phyloP scores from a whole-genome alignment of 768 basidiomycete species.

The Albatrellus ellisii region DNA sequence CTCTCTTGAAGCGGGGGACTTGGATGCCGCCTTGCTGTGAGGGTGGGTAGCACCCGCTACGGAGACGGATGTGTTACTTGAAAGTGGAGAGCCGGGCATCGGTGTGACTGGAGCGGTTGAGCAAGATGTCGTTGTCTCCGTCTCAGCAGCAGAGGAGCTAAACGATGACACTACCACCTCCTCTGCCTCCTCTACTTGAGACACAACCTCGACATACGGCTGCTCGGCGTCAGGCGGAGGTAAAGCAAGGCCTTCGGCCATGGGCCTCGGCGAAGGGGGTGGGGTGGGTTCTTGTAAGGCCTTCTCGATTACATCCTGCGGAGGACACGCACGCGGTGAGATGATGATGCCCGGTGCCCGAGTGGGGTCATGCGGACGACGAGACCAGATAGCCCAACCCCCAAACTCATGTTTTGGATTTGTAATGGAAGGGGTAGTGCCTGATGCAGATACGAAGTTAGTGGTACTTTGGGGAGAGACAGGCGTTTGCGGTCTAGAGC shows the following conservation, averaged over 20 bases:
- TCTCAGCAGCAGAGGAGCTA: conserved; percentile 33
- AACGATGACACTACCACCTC: conserved; percentile 13
- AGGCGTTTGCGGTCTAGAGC: background rate
- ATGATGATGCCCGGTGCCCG: conserved; percentile 62
- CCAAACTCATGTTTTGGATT: conserved; percentile 1
- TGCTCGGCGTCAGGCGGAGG: background rate
- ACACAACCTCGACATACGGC: background rate
- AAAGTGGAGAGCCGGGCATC: conserved; percentile 39
- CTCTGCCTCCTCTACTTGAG: background rate
- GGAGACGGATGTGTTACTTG: conserved; percentile 49
- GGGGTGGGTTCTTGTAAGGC: conserved; percentile 46
- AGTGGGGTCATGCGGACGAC: conserved; percentile 51
- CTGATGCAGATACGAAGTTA: background rate
- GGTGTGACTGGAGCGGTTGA: conserved; percentile 37
- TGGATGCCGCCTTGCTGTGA: conserved; percentile 13
- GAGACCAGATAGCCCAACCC: conserved; percentile 59
- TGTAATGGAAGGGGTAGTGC: background rate
- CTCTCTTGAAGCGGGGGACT: background rate
- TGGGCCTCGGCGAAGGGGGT: conserved; percentile 16
- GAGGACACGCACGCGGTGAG: conserved; percentile 49
- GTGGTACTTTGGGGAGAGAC: background rate
- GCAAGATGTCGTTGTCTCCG: conserved; percentile 8
- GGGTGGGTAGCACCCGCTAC: conserved; percentile 18
- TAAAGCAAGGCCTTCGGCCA: background rate
- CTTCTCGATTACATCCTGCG: conserved; percentile 38